Conservation (phyloP, 1,284 basidiomycete species). For the Hemileia vastatrix region DNA sequence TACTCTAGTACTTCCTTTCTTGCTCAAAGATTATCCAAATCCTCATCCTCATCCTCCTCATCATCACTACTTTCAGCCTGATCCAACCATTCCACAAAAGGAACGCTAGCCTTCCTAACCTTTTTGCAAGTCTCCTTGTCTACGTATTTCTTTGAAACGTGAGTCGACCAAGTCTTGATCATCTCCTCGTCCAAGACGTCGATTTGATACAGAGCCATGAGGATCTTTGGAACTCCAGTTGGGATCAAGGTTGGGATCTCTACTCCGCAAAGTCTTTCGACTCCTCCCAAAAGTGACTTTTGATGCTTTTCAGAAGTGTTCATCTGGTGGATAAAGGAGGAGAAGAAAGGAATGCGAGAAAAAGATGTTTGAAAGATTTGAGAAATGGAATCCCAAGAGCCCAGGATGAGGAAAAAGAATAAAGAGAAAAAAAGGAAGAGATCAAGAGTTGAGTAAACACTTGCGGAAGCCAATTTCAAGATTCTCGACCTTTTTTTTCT, state of each 20-base stretch:
- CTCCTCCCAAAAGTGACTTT: constrained; percentile 79
- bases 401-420: neutral
- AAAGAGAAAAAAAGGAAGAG: constrained; percentile 51
- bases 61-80: constrained; percentile 38
- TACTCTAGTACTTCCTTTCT: neutral
- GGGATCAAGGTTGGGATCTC: constrained; percentile 58
- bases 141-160: constrained; percentile 94
- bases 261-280: constrained; percentile 70
- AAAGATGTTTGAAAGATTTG: too few relatives aligned
- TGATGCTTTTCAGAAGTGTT: constrained; percentile 74
- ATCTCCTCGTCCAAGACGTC: constrained; percentile 89
- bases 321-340: constrained; percentile 39
- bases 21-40: neutral
- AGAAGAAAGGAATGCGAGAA: neutral
- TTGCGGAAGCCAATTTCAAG: too few relatives aligned
- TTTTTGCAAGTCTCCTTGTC: constrained; percentile 91
- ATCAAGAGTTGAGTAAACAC: constrained; percentile 54
- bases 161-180: constrained; percentile 83
- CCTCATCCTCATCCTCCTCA: too few relatives aligned
- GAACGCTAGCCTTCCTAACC: constrained; percentile 87
- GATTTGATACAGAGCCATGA: constrained; percentile 88
- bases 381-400: too few relatives aligned
- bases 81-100: too few relatives aligned
- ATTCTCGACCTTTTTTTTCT: too few relatives aligned
- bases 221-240: constrained; percentile 65